Conservation (phyloP, 129 eudicot species). For the Flaveria bidentis region DNA sequence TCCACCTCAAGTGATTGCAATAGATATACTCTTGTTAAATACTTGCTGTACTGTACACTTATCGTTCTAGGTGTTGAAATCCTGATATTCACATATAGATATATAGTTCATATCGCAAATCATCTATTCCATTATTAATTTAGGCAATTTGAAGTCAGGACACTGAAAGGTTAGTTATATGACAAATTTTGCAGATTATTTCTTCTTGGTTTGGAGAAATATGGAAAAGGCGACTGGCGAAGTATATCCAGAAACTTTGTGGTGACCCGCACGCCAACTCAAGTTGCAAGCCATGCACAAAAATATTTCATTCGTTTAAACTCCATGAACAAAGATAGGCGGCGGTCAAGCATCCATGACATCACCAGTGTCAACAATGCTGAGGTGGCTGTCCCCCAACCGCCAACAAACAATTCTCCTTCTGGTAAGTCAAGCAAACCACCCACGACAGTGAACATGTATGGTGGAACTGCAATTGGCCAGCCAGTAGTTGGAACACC, state of each 20-base stretch:
- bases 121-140: neutral
- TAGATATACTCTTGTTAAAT: too few relatives aligned
- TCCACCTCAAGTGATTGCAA: too few relatives aligned
- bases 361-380: constrained; percentile 71
- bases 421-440: constrained; percentile 53
- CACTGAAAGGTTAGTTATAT: neutral
- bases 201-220: constrained; percentile 91
- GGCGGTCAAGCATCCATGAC: constrained; percentile 94
- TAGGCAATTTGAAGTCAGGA: neutral
- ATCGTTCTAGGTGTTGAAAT: neutral
- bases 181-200: constrained; percentile 51
- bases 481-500: constrained; percentile 90
- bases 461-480: constrained; percentile 68
- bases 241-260: constrained; percentile 86
- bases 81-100: too few relatives aligned
- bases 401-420: constrained; percentile 54
- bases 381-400: constrained; percentile 69
- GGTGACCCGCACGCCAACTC: constrained; percentile 89
- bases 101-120: neutral
- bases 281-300: constrained; percentile 95
- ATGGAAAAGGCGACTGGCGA: constrained; percentile 97
- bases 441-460: constrained; percentile 46
- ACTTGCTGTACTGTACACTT: neutral
- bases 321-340: constrained; percentile 85
- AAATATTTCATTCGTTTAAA: constrained; percentile 85